Conservation (phyloP, 441 rosid genomes). For the Populus tomentosa region DNA sequence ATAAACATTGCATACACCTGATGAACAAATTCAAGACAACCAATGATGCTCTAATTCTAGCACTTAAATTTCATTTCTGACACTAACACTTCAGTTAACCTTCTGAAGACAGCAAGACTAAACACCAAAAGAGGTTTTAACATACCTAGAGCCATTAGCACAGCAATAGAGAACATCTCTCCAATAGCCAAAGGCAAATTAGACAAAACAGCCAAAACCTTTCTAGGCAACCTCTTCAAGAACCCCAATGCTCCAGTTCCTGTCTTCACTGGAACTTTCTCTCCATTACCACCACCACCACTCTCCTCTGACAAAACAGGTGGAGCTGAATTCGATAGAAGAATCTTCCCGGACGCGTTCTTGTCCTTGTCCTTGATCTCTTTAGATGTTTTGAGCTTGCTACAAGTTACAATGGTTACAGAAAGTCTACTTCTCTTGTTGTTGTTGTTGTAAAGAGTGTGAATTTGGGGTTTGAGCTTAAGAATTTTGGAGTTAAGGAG, state of each 20-base stretch:
- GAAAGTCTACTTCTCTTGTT: slow-evolving; percentile 23
- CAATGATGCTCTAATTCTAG: not conserved
- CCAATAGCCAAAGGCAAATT: slow-evolving; percentile 82
- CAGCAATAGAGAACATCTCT: slow-evolving; percentile 77
- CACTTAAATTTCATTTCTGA: not conserved
- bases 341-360: slow-evolving; percentile 49
- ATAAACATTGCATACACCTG: not conserved
- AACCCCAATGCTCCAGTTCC: slow-evolving; percentile 26
- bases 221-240: slow-evolving; percentile 54
- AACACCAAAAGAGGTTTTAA: not conserved
- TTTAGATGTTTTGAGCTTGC: slow-evolving; percentile 53
- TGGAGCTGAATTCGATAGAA: slow-evolving; percentile 58
- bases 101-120: not conserved
- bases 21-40: not conserved
- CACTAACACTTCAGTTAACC: not conserved
- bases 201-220: slow-evolving; percentile 62
- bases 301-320: slow-evolving; percentile 41
- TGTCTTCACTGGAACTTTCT: slow-evolving; percentile 20
- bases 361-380: slow-evolving; percentile 32
- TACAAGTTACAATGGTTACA: slow-evolving; percentile 38
- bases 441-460: slow-evolving; percentile 4
- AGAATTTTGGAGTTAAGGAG: slow-evolving; percentile 22
- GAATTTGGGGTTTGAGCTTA: slow-evolving; percentile 26
- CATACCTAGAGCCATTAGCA: slow-evolving; percentile 87
- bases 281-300: slow-evolving; percentile 6